Base-by-base conservation (phyloP, 2,329 filamentous ascomycete genomes). In the Cladosporium halotolerans region DNA sequence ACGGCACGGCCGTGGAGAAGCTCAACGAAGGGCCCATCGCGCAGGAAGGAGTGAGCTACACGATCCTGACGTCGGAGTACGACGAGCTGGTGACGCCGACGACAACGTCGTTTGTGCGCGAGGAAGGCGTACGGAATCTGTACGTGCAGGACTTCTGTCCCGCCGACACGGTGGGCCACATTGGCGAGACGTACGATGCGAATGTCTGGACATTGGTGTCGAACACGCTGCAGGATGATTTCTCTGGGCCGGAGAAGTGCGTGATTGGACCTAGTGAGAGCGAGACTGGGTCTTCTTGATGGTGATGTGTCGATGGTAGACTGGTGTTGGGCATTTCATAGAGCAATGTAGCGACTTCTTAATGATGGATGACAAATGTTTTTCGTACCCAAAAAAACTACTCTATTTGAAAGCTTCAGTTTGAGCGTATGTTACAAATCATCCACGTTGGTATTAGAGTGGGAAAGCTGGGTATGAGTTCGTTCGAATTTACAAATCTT, bases 41-140 rank as follows among this genome's bases (percentile, higher is more conserved):
- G 13, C 61, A 62, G 45, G 16, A 47, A n/a, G 58, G 59, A 2
- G 54, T 58, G 36, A 49, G 40, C 5, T 56, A 59, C 28, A 63
- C 61, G 3, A 56, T 63, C 13, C 18, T 63, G 38, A 48, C 57
- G 16, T 59, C 55, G 7, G 55, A 51, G 23, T 55, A 57, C 43
- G 61, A 63, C 45, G 56, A 63, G 55, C 47, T 63, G 39, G 59
- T 63, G n/a, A 60, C 53, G n/a, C 61, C 61, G 14, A 43, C 53
- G 3, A 45, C 45, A 3, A 62, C 59, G 9, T 53, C 55, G 18
- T 63, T 60, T 18, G 56, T 63, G n/a, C 49, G 57, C 8, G 61
- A 63, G 48, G 43, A 52, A 8, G 60, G 58, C 10, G 61, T 61
- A 1, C 47, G 57, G 50, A 62, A 63, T 48, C 39, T 59, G 1